Evolutionary conservation across 176 grass and related monocot genomes (phyloP).

Genomic region (Zoysia japonica): DNA sequence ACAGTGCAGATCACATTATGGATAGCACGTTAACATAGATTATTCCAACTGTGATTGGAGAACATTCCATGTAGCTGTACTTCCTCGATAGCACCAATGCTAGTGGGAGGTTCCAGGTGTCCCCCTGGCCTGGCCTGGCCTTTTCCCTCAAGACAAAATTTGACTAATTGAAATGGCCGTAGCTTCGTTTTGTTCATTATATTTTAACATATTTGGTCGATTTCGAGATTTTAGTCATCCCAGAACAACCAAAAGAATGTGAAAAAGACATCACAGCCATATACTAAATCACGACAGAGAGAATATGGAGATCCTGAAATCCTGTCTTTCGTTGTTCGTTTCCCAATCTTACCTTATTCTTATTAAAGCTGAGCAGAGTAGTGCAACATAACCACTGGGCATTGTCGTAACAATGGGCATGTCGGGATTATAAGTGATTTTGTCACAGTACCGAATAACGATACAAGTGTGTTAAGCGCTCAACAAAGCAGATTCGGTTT

Average conservation of each 20-base stretch:
- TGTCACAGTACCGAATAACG: not conserved
- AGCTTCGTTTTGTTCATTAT: constrained; percentile 31
- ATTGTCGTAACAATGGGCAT: not conserved
- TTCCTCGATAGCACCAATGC: constrained; percentile 20
- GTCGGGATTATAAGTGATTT: not conserved
- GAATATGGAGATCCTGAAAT: constrained; percentile 9
- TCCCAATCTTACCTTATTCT: not conserved
- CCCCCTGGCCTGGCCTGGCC: constrained; percentile 21
- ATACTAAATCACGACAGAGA: not conserved
- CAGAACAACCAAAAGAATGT: constrained; percentile 9
- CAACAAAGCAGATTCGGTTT: not conserved
- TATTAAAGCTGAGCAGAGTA: not conserved
- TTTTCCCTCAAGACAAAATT: constrained; percentile 29
- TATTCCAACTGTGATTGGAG: not conserved
- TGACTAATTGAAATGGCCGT: not conserved
- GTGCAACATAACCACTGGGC: not conserved
- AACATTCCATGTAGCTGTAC: constrained; percentile 2
- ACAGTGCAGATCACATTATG: not conserved
- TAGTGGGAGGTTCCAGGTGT: constrained; percentile 35
- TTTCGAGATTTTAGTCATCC: not conserved
- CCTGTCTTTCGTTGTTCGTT: not conserved
- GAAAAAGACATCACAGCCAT: not conserved
- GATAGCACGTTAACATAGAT: not conserved
- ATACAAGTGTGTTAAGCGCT: not conserved
- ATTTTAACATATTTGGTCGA: constrained; percentile 6